Evolutionary conservation across 2,329 filamentous ascomycete species (phyloP).

Genomic region (Xylariaceae sp.): DNA sequence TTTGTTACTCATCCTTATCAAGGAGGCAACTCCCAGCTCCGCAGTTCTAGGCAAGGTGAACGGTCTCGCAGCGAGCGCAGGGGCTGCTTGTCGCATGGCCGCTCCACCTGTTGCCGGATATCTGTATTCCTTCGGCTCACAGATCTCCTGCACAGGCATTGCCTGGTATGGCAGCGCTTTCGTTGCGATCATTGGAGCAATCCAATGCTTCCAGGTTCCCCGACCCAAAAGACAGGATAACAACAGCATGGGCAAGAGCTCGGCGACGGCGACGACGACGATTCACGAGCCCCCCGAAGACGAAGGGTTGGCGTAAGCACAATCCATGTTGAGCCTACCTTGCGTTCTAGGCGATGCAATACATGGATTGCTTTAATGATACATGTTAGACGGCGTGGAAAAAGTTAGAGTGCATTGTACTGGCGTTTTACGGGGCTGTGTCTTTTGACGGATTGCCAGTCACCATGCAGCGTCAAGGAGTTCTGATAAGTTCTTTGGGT

Average conservation of each 20-base stretch:
- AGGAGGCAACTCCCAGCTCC: conserved; percentile 57
- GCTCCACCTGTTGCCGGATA: conserved; percentile 62
- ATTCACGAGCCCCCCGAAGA: conserved; percentile 13
- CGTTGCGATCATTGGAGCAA: conserved; percentile 52
- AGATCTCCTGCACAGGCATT: conserved; percentile 55
- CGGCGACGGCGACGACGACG: conserved; percentile 6
- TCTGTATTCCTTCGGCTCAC: conserved; percentile 58
- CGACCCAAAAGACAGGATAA: conserved; percentile 23
- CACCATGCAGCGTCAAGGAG: too few relatives aligned
- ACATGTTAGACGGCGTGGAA: too few relatives aligned
- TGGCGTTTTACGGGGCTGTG: too few relatives aligned
- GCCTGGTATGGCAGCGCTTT: conserved; percentile 61
- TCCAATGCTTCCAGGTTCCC: conserved; percentile 57
- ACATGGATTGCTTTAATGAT: too few relatives aligned
- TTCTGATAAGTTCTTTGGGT: too few relatives aligned
- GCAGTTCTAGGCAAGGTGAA: conserved; percentile 61
- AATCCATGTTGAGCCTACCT: too few relatives aligned
- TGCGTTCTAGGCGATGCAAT: too few relatives aligned
- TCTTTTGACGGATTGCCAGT: too few relatives aligned
- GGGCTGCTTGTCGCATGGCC: conserved; percentile 63
- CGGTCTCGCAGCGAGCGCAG: conserved; percentile 61
- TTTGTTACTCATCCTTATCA: conserved; percentile 63
- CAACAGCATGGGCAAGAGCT: conserved; percentile 1
- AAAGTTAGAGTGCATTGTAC: too few relatives aligned
- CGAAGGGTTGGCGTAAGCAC: not conserved